Base-by-base conservation (phyloP, 495 filamentous ascomycete species). In the Penicillium coprophilum region DNA sequence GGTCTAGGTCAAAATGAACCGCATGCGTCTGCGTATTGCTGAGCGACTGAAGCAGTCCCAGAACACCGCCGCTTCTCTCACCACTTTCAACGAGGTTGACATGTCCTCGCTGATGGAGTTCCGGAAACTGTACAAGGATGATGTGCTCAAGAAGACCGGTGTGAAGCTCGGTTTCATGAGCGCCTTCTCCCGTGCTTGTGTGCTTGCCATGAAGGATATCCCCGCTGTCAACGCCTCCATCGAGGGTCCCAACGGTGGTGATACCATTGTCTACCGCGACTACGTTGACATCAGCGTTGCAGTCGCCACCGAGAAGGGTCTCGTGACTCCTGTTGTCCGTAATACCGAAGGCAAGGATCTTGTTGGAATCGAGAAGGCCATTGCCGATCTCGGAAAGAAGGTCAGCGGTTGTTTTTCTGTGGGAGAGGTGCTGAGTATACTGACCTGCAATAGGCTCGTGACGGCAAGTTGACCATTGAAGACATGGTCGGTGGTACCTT, bases 401-500 rank as follows among this genome's bases (percentile, higher is more conserved):
- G 89, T 88, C 60, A 54, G 66, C 9, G 12, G 13, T 44, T 34
- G 6, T 20, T 60, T 45, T 55, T 24, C 24, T 28, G n/a, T 12
- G 10, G n/a, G 21, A 6, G 21, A 10, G 1, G 5, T 20, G 21
- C 30, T 10, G 7, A 28, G 17, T 34, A 46, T 58, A 46, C 46
- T 57, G 20, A 38, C 46, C 21, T 49, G 24, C 10, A 10, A 45
- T 21, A 92, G 89, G 94, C 94, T 55, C 87, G 94, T 47, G 92
- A 98, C 61, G 88, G 88, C 72, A 98, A 97, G 77, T 82, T 98
- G 64, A 98, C 94, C 3, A 97, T 98, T 65, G 94, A 98, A 75
- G 94, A 98, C 69, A 97, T 98, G 95, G 94, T 95, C 52, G 94
- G 94, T 53, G 94, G 94, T 58, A 96, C 95, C 24, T 98, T 97